phyloP scores from a whole-genome alignment of 169 alveolate species.

The Perkinsus marinus region DNA sequence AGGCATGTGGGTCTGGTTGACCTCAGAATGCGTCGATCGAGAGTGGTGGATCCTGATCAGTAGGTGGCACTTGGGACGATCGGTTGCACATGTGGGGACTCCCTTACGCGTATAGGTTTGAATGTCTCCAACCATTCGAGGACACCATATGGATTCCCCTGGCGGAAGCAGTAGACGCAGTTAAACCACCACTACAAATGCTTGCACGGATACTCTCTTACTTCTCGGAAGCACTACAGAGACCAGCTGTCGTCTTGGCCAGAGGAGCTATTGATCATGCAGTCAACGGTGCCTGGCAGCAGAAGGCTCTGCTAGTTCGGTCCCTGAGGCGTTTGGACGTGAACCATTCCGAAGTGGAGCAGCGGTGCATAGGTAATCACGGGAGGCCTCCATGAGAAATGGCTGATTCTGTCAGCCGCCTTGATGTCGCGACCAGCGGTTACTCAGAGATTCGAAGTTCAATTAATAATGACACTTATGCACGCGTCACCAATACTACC shows the following conservation, averaged over 20 bases:
- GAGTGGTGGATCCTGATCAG: neutral
- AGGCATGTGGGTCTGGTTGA: neutral
- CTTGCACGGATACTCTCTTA: neutral
- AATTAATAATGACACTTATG: neutral
- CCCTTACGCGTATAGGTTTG: neutral
- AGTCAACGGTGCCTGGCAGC: neutral
- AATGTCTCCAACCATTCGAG: neutral
- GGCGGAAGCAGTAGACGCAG: neutral
- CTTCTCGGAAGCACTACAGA: neutral
- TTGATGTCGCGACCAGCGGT: neutral
- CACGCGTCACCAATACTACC: neutral
- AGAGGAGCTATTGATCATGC: neutral
- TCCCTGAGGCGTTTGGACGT: neutral
- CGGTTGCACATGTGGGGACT: too few relatives aligned
- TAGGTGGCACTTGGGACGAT: too few relatives aligned
- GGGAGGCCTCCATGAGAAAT: neutral
- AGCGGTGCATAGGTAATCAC: neutral
- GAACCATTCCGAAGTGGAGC: neutral
- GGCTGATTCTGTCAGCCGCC: neutral
- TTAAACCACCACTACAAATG: neutral
- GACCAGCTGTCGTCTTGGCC: neutral
- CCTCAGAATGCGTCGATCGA: neutral
- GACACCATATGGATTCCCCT: neutral
- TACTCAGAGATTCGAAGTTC: neutral
- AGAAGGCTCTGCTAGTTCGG: neutral